Base-by-base conservation (phyloP, 495 filamentous ascomycete species). In the Penicillium subrubescens region DNA sequence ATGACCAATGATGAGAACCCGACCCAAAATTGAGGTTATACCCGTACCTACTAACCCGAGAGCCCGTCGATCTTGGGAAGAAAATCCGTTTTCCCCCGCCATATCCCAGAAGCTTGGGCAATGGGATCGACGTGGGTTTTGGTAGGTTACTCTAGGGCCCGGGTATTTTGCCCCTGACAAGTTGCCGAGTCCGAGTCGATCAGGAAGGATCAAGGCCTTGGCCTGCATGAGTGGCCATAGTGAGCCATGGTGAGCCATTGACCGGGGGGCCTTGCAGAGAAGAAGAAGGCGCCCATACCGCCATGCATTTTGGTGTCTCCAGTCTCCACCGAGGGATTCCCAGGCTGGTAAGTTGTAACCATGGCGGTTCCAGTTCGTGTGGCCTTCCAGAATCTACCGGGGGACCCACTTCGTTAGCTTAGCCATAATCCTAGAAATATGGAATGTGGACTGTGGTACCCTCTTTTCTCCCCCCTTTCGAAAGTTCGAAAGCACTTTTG, bases 351-450 rank as follows among this genome's bases (percentile, higher is more conserved):
- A 37, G 44, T 53, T 62, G 62, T 68, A 68, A 68, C 66, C 62
- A 61, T 64, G 61, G 66, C 58, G 58, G 66, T 68, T 64, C 61
- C 66, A 64, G 61, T 59, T 64, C 63, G 43, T 51, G 23, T 57
- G 34, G 51, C 5, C 51, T 61, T 65, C 52, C 63, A 61, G 57
- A 60, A 59, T 35, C 48, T 64, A 25, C 34, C 15, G 35, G 25
- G 25, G 25, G 65, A 50, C 52, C 65, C 64, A 62, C 60, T 62
- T 61, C 34, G 23, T 60, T 46, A 44, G 46, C 12, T 56, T 41
- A 15, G 55, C 61, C 31, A 51, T 27, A 27, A 27, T 27, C 25
- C 25, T 4, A 27, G 25, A 27, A 27, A 27, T 27, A 1, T 27
- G 25, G 21, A 41, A 31, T 29, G 34, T 17, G 41, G 5, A 17